phyloP scores from a whole-genome alignment of 192 early-diverging fungal species.

The Fimicolochytrium jonesii region DNA sequence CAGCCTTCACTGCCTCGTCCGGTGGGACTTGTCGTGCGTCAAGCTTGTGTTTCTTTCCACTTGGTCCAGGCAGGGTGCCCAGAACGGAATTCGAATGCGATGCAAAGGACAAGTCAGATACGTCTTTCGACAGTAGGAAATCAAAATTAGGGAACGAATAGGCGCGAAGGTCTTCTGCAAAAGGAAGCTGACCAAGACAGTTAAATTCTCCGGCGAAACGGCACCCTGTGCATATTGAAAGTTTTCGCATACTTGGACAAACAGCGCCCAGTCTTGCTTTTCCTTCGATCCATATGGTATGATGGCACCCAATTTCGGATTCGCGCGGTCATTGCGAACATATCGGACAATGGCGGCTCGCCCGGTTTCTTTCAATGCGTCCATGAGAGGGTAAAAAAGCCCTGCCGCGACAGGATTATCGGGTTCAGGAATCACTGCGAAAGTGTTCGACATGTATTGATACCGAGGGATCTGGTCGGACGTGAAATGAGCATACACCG shows the following conservation, averaged over 20 bases:
- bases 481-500: no score
- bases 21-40: slow-evolving; percentile 40
- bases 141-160: slow-evolving; percentile 52
- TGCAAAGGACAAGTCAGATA: background rate
- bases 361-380: slow-evolving; percentile 47
- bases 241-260: background rate
- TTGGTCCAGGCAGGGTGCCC: background rate
- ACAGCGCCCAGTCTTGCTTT: slow-evolving; percentile 10
- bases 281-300: slow-evolving; percentile 36
- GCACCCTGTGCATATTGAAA: background rate
- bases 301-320: slow-evolving; percentile 62
- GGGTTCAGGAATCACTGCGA: slow-evolving; percentile 48
- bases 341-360: slow-evolving; percentile 60
- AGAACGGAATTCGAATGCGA: background rate
- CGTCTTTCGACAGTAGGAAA: slow-evolving; percentile 4
- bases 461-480: slow-evolving; percentile 50
- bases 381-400: slow-evolving; percentile 50
- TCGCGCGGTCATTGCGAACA: slow-evolving; percentile 40
- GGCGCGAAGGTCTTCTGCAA: slow-evolving; percentile 59
- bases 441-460: slow-evolving; percentile 49
- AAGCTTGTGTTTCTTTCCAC: slow-evolving; percentile 17
- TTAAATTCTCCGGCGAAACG: slow-evolving; percentile 4
- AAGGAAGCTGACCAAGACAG: slow-evolving; percentile 49
- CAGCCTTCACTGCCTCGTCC: slow-evolving; percentile 46
- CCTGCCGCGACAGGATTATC: slow-evolving; percentile 27